These are phyloP conservation scores for Eucommia ulmoides DNA, from an alignment of 257 asterid species.

Conservation along the genomic window DNA sequence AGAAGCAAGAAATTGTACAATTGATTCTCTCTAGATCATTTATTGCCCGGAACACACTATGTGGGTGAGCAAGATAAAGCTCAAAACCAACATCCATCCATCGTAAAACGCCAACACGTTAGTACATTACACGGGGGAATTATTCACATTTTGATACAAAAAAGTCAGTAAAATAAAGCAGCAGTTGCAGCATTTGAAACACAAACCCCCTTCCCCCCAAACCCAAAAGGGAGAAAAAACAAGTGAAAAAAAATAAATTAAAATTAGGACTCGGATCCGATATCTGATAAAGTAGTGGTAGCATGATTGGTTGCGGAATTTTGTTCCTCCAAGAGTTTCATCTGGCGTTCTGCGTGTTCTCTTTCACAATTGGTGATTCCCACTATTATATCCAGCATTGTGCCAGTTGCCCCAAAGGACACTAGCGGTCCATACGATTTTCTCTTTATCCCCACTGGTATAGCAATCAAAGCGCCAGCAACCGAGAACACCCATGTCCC, in stretches of 20 bases:
- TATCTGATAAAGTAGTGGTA: slow-evolving; percentile 5
- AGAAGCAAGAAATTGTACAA: too few species aligned
- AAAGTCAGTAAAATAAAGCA: not conserved
- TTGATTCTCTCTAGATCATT: too few species aligned
- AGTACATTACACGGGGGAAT: not conserved
- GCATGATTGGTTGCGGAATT: slow-evolving; percentile 30
- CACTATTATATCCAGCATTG: slow-evolving; percentile 94
- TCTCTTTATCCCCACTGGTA: slow-evolving; percentile 85
- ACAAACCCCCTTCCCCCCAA: too few species aligned
- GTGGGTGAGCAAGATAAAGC: too few species aligned
- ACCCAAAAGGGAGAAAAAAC: too few species aligned
- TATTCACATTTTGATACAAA: not conserved
- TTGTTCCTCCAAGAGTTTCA: slow-evolving; percentile 69
- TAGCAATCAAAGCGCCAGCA: slow-evolving; percentile 82
- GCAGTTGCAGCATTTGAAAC: not conserved
- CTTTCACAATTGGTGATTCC: slow-evolving; percentile 87
- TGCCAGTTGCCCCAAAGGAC: slow-evolving; percentile 92
- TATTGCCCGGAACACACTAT: too few species aligned
- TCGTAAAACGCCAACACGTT: not conserved
- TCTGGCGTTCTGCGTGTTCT: slow-evolving; percentile 85
- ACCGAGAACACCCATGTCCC: slow-evolving; percentile 97
- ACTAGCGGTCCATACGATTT: slow-evolving; percentile 85
- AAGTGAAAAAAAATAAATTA: too few species aligned
- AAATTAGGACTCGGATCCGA: slow-evolving; percentile 28
- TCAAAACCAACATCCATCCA: too few species aligned